Percentiles rank a stretch among this genome's conserved stretches.
Evolutionary conservation across 768 basidiomycete genomes (phyloP).

Genomic region (Paxillus rubicundulus): DNA sequence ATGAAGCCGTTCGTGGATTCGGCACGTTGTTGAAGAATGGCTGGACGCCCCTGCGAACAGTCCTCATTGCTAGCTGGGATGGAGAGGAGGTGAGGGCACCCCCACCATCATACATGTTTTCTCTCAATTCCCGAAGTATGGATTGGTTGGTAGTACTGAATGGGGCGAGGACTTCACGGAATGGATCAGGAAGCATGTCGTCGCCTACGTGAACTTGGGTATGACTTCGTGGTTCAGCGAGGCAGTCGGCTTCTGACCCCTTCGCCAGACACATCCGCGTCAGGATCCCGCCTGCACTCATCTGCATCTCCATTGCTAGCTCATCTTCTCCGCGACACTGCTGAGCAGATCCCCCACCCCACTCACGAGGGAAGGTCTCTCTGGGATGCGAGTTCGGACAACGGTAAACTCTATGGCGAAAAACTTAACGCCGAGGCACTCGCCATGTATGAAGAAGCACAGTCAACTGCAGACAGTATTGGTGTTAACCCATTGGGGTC

Average conservation of each 20-base stretch:
- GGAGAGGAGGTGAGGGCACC: constrained; percentile 53
- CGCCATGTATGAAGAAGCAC: constrained; percentile 23
- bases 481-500: constrained; percentile 46
- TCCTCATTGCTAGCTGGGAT: constrained; percentile 74
- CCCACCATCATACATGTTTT: background rate
- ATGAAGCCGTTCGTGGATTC: constrained; percentile 75
- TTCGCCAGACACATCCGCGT: constrained; percentile 43
- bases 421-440: constrained; percentile 29
- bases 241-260: background rate
- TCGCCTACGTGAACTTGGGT: constrained; percentile 63
- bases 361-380: constrained; percentile 60
- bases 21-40: constrained; percentile 64
- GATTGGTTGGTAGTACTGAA: constrained; percentile 60
- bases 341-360: constrained; percentile 73
- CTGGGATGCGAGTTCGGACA: constrained; percentile 73
- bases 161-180: constrained; percentile 65
- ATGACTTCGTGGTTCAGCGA: constrained; percentile 6
- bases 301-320: constrained; percentile 79
- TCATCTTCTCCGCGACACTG: constrained; percentile 65
- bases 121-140: constrained; percentile 33
- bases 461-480: constrained; percentile 3
- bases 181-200: constrained; percentile 54
- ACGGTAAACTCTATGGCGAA: constrained; percentile 39
- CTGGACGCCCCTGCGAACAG: constrained; percentile 81
- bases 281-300: constrained; percentile 49